Evolutionary conservation across 2,329 filamentous ascomycete species (phyloP), one percentile per base, ranked within the genome.

Genomic region (Amauroascus niger): DNA sequence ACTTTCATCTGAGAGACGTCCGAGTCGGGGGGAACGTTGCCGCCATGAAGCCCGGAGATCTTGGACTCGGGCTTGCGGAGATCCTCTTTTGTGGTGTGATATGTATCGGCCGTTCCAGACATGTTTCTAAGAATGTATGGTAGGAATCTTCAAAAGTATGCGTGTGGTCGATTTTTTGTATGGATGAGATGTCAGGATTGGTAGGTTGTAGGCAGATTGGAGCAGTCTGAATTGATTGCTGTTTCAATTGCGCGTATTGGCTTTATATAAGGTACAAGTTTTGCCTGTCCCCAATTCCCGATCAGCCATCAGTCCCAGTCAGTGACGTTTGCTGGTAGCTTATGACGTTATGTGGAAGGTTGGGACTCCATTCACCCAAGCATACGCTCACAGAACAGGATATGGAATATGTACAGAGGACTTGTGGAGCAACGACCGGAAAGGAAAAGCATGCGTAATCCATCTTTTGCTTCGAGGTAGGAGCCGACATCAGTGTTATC

Each of bases 41-140:
- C 74, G 40, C 63, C 64, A 57, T 73, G 68, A 33, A 62, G 64
- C 22, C 65, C 64, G 35, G 71, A 66, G 44, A 69, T 61, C 50
- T 67, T 67, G 55, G 72, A 70, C 62, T 78, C 72, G 3, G 65
- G 56, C 65, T 76, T 77, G 62, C 73, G 71, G 57, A 77, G 56
- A 59, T 77, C 71, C 62, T 78, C 71, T 57, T 67, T 67, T 56
- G 75, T 78, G 43, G 69, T 65, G 69, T 77, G 70, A 66, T 71
- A 76, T 53, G 73, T 76, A 52, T 67, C 46, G 11, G 72, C 64
- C 43, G 66, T 61, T 47, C 52, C 52, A 32, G 56, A 56, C 65
- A 68, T 67, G 46, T 39, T 65, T 43, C n/a, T n/a, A n/a, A n/a
- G n/a, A n/a, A n/a, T n/a, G n/a, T n/a, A n/a, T n/a, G n/a, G n/a